Conservation (phyloP, 225 moss, liverwort and hornwort genomes). For the Bryum argenteum region DNA sequence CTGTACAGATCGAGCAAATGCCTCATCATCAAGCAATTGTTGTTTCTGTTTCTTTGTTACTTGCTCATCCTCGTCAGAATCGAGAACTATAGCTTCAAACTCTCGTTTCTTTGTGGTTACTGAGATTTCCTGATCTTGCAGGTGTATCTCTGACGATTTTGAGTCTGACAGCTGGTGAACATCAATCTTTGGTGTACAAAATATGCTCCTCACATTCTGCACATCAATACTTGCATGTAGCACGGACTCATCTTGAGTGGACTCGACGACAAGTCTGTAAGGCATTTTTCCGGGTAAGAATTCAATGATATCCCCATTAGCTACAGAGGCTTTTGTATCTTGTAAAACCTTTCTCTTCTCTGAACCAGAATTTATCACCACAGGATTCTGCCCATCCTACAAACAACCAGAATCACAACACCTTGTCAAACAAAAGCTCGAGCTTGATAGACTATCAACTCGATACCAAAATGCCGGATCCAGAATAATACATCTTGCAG, state of each 20-base stretch:
- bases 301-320: slow-evolving; percentile 68
- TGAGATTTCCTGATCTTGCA: slow-evolving; percentile 22
- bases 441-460: slow-evolving; percentile 3
- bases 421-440: slow-evolving; percentile 19
- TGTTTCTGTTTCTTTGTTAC: slow-evolving; percentile 37
- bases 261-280: slow-evolving; percentile 48
- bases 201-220: slow-evolving; percentile 24
- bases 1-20: slow-evolving; percentile 75
- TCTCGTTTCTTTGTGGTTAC: slow-evolving; percentile 34
- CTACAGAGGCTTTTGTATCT: slow-evolving; percentile 35
- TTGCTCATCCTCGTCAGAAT: slow-evolving; percentile 38
- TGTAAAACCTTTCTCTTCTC: slow-evolving; percentile 56
- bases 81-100: slow-evolving; percentile 33
- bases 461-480: neutral
- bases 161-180: slow-evolving; percentile 25
- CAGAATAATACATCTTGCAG: slow-evolving; percentile 3
- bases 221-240: slow-evolving; percentile 26
- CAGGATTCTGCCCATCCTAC: slow-evolving; percentile 78
- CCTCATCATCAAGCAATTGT: slow-evolving; percentile 69
- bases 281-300: slow-evolving; percentile 68
- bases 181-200: slow-evolving; percentile 5
- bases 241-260: slow-evolving; percentile 22
- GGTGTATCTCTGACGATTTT: slow-evolving; percentile 17
- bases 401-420: slow-evolving; percentile 8
- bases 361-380: slow-evolving; percentile 60